These are phyloP conservation scores for Sarocladium brachiariae DNA, from an alignment of 2,329 filamentous ascomycete species.

Conservation along the genomic window DNA sequence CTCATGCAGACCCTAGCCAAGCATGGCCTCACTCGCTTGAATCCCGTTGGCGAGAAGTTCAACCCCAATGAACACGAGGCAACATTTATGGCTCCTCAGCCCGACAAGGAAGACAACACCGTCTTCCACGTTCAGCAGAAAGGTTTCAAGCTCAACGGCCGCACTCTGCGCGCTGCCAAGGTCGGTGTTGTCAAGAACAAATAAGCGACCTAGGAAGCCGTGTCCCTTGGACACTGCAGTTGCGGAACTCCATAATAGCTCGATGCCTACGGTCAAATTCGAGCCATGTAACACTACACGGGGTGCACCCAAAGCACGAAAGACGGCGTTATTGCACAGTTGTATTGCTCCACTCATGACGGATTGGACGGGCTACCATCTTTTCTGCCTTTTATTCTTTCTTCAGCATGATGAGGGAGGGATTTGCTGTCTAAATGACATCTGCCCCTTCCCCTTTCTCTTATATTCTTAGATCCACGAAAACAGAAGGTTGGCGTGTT, in stretches of 20 bases:
- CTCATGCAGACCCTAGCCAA: constrained; percentile 84
- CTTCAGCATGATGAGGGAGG: constrained; percentile 6
- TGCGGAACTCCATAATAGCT: neutral
- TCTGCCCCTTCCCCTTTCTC: neutral
- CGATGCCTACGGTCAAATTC: neutral
- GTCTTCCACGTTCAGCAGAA: constrained; percentile 93
- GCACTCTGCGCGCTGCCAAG: constrained; percentile 85
- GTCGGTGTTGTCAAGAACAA: constrained; percentile 90
- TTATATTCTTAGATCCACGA: neutral
- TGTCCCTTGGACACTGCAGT: too few relatives aligned
- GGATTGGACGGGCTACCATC: constrained; percentile 12
- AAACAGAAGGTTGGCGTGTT: neutral
- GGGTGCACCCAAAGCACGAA: constrained; percentile 4
- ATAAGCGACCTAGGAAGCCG: constrained; percentile 22
- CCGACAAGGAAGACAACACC: constrained; percentile 80
- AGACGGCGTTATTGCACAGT: constrained; percentile 11
- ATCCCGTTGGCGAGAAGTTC: constrained; percentile 80
- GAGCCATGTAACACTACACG: constrained; percentile 6
- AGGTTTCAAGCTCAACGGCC: constrained; percentile 89
- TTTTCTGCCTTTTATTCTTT: neutral
- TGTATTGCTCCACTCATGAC: constrained; percentile 42
- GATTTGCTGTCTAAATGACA: neutral
- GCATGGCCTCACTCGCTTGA: constrained; percentile 86
- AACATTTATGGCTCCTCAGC: constrained; percentile 84
- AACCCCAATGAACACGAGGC: constrained; percentile 96